Evolutionary conservation across 371 early-diverging fungal species (phyloP).

Genomic region (Apophysomyces trapeziformis): DNA sequence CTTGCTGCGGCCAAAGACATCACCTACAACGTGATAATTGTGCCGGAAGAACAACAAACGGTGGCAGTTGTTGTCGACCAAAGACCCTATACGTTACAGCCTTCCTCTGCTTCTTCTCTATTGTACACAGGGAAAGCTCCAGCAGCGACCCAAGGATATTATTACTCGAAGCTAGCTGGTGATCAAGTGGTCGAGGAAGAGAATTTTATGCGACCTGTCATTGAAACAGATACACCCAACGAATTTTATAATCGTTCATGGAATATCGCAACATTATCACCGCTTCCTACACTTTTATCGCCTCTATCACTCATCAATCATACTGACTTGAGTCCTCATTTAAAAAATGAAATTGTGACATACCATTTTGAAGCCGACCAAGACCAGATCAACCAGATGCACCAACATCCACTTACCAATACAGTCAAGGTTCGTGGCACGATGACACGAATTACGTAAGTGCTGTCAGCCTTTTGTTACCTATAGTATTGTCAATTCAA

Average conservation of each 20-base stretch:
- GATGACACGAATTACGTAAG: slow-evolving; percentile 29
- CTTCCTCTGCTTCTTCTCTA: not conserved
- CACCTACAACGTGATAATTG: slow-evolving; percentile 23
- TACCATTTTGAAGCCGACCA: slow-evolving; percentile 24
- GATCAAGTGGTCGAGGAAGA: slow-evolving; percentile 11
- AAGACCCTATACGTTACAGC: slow-evolving; percentile 16
- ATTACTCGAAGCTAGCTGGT: slow-evolving; percentile 8
- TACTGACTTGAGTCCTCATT: slow-evolving; percentile 20
- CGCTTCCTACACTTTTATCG: slow-evolving; percentile 18
- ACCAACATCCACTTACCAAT: slow-evolving; percentile 13
- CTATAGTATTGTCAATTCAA: not conserved
- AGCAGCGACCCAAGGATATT: slow-evolving; percentile 14
- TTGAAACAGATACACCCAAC: slow-evolving; percentile 17
- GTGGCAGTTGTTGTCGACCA: slow-evolving; percentile 26
- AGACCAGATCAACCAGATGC: slow-evolving; percentile 20
- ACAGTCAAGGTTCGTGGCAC: slow-evolving; percentile 3
- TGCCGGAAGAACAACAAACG: not conserved
- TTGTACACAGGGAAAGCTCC: slow-evolving; percentile 26
- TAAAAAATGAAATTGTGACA: slow-evolving; percentile 22
- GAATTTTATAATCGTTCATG: slow-evolving; percentile 27
- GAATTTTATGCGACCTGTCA: slow-evolving; percentile 15
- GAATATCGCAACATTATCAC: not conserved
- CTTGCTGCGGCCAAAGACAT: not conserved
- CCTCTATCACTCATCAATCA: slow-evolving; percentile 24
- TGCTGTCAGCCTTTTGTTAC: not conserved